Evolutionary conservation across 2,329 filamentous ascomycete species (phyloP), one percentile per base, ranked within the genome.

Genomic region (Colletotrichum sp.): DNA sequence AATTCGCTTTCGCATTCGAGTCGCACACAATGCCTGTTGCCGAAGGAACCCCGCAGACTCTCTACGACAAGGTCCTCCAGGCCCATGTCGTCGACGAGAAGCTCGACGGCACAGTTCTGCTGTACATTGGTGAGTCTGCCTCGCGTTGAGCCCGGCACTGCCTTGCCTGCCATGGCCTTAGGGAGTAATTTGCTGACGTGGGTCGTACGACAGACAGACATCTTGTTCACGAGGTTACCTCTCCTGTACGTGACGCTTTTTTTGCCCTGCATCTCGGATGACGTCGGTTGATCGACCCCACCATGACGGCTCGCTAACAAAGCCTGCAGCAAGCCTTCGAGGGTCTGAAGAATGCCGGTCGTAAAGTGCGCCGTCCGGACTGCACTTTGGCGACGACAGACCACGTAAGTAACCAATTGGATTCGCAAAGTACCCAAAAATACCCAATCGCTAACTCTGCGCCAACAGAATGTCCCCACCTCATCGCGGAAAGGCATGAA

Each of bases 21-120:
- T 75, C 16, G 32, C 57, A 81, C 89, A 92, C 85, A 81, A 98
- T 98, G 95, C 95, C 95, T 84, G 91, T 90, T 83, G 92, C 91
- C 80, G 92, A 94, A 80, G 89, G 90, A 85, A 90, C 89, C 79
- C 95, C 95, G 71, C 93, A 93, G 87, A 98, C 96, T 81, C 91
- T 98, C 83, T 99, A 99, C 88, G 96, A 99, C 91, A 99, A 99
- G 93, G 96, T 99, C 86, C 94, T 99, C 82, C 92, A 95, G 82
- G 94, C 94, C 88, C 97, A 99, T 86, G 94, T 99, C 82, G 96
- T 99, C 83, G 95, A 98, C 83, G 95, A 98, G 91, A 95, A 96
- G 90, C 92, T 95, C 72, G 96, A 99, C 87, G 96, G 96, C 86
- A 98, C 96, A 75, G 90, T 98, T 81, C 89, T 98, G 79, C 90